Base-by-base conservation (phyloP, 1,284 basidiomycete genomes). In the Hypsizygus ulmarius region DNA sequence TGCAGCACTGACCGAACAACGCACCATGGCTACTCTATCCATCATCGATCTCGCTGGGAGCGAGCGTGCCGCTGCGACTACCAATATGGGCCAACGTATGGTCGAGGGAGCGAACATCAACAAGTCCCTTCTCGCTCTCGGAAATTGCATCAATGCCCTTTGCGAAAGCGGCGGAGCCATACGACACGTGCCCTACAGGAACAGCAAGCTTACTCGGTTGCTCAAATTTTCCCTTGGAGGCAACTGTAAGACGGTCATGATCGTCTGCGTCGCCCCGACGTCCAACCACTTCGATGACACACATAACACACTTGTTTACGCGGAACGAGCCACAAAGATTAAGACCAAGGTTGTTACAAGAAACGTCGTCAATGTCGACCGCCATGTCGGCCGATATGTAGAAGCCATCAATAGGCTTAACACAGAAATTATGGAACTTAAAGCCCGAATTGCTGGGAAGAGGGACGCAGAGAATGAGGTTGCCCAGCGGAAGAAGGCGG, bases 161-260 rank as follows among this genome's bases (percentile, higher is more conserved):
- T 97, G 94, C 72, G 93, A 87, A 69, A 90, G 82, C 49, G 90
- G 92, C 1, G 86, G 87, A 19, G 85, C 84, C 19, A 68, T 84
- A 47, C 87, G 89, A 25, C 95, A 97, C 64, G 79, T 98, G 7
- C 95, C 95, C 0, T 98, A 97, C 67, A 84, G 95, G 46, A 95
- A 97, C 73, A 94, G 91, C 72, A 97, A 97, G 67, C 87, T 98
- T 58, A 97, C 95, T 0, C 88, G 95, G 21, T 71, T 97, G 41
- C 85, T 97, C 62, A 97, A 97, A 67, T 97, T 96, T 72, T 95
- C 94, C 0, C 81, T 97, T 30, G 94, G 94, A 0, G 95, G 95
- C 11, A 97, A 97, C 67, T 98, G 95, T 77, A 92, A 95, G 69
- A 98, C 95, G 0, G 93, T 96, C 63, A 95, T 96, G 93, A 93